Conservation (phyloP, 345 rosid genomes). For the Cardamine chenopodiifolia region DNA sequence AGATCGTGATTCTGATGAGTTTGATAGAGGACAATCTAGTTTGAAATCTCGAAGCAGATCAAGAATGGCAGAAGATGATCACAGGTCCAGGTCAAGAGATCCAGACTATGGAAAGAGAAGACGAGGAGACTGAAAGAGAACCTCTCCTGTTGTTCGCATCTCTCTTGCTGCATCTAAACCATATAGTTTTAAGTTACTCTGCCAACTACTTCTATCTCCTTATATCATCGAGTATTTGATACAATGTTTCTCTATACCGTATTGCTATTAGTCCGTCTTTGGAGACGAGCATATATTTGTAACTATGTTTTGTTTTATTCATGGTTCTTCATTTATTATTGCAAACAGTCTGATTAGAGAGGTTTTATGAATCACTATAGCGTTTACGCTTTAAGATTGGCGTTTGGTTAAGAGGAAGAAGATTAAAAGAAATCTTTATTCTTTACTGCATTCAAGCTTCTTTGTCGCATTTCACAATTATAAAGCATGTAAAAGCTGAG, state of each 20-base stretch:
- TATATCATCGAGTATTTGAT: slow-evolving; percentile 34
- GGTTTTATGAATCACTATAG: neutral
- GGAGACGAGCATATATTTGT: slow-evolving; percentile 34
- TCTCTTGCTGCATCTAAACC: slow-evolving; percentile 12
- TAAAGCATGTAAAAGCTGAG: slow-evolving; percentile 35
- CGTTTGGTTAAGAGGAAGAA: slow-evolving; percentile 2
- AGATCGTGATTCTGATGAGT: slow-evolving; percentile 69
- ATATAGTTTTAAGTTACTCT: slow-evolving; percentile 19
- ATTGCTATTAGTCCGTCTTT: slow-evolving; percentile 32
- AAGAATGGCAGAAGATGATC: slow-evolving; percentile 64
- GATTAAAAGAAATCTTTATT: slow-evolving; percentile 20
- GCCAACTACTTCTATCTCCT: slow-evolving; percentile 20
- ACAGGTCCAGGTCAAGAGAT: slow-evolving; percentile 74
- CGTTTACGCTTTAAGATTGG: neutral
- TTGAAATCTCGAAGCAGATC: slow-evolving; percentile 71
- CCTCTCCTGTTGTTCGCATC: neutral
- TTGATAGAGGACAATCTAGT: slow-evolving; percentile 76
- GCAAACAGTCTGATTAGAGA: slow-evolving; percentile 13
- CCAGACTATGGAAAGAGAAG: slow-evolving; percentile 79
- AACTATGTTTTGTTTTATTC: slow-evolving; percentile 34
- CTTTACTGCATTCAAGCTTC: slow-evolving; percentile 18
- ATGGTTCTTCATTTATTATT: slow-evolving; percentile 17
- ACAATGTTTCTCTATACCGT: slow-evolving; percentile 31
- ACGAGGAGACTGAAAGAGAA: slow-evolving; percentile 45
- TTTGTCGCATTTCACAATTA: slow-evolving; percentile 22